Base-by-base conservation (phyloP, 352 stramenopile genomes). In the Phytophthora chlamydospora region DNA sequence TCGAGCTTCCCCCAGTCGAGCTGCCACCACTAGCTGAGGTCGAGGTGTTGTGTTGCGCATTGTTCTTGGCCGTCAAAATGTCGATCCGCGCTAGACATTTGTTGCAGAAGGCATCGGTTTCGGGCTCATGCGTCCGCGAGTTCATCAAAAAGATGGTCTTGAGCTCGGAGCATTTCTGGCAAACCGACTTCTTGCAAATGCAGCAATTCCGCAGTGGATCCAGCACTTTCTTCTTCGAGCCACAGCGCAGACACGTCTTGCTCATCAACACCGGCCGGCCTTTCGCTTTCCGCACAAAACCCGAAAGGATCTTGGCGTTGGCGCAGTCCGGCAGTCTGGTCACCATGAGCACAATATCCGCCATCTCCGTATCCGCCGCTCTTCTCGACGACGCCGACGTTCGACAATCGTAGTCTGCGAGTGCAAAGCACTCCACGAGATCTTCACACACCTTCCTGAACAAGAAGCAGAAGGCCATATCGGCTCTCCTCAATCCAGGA, bases 141-240 rank as follows among this genome's bases (percentile, higher is more conserved):
- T 85, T 64, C n/a, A 85, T 33, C 0, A 66, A 56, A 31, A 79
- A 80, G 8, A 84, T 52, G 1, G 31, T 19, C 43, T 76, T 80
- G 13, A 66, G 21, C 47, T 71, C 48, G 11, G 43, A 66, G 42
- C 79, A 89, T 6, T 59, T 55, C 0, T 47, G 53, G 35, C 79
- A 87, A 19, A 87, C 70, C 7, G 65, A 75, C 57, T 81, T 81
- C 32, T 78, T 78, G 58, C 78, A 88, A 21, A 85, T 74, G 3
- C 66, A 61, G 40, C 78, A 88, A 12, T 62, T 69, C 2, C 63
- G 57, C 0, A 76, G 56, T 21, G 68, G 61, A 27, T 83, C 71
- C 5, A 65, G 45, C 35, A 75, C 52, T 13, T 74, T 78, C 4
- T 61, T 54, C 0, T 62, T 66, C 3, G 47, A 46, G 0, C 66